Conservation (phyloP, 129 eudicot species). For the Helianthus tuberosus region DNA sequence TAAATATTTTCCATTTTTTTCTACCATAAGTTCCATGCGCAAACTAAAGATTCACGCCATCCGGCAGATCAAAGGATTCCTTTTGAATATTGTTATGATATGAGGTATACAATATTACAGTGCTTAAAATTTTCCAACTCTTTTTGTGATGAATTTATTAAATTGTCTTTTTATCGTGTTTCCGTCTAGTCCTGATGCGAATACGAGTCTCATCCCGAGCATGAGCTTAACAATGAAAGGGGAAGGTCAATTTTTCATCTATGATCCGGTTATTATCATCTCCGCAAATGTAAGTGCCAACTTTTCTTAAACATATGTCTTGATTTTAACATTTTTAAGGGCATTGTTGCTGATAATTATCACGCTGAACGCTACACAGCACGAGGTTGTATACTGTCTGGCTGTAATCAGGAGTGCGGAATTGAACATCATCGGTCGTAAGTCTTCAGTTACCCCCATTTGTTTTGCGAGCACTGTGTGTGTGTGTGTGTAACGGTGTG, state of each 20-base stretch:
- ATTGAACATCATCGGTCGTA: constrained; percentile 89
- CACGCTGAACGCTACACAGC: constrained; percentile 44
- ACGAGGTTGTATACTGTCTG: constrained; percentile 72
- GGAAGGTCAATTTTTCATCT: constrained; percentile 58
- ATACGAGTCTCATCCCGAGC: constrained; percentile 74
- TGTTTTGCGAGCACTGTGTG: neutral
- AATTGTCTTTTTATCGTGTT: constrained; percentile 18
- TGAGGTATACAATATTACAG: constrained; percentile 59
- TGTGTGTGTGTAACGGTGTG: neutral
- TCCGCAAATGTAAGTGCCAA: constrained; percentile 57
- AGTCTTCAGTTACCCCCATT: constrained; percentile 38
- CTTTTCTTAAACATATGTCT: constrained; percentile 1
- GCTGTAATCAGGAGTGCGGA: constrained; percentile 79
- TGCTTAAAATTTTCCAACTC: neutral
- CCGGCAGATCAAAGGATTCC: constrained; percentile 86
- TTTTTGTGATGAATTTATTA: constrained; percentile 13
- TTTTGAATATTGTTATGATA: constrained; percentile 84
- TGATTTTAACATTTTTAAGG: neutral
- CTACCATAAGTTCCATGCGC: constrained; percentile 71
- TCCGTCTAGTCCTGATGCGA: constrained; percentile 56
- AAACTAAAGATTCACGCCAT: constrained; percentile 60
- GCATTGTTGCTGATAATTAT: constrained; percentile 1
- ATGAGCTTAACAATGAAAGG: constrained; percentile 78
- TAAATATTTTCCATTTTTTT: neutral
- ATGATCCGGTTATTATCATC: constrained; percentile 83